Evolutionary conservation across 345 rosid genomes (phyloP).

Genomic region (Turritis glabra): DNA sequence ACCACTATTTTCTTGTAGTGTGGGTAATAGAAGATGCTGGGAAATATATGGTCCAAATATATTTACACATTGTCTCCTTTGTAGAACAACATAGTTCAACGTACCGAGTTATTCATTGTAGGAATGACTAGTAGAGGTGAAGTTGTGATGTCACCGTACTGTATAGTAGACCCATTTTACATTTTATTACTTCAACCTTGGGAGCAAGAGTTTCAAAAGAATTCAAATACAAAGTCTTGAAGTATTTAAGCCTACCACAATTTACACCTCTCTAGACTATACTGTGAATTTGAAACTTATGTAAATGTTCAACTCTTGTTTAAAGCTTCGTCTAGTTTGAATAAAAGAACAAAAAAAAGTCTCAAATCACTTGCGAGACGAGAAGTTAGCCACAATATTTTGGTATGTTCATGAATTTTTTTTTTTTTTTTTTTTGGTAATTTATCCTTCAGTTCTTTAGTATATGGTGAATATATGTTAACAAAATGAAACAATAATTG

Average conservation of each 20-base stretch:
- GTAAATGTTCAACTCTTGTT: not conserved
- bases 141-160: not conserved
- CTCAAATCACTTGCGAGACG: no score
- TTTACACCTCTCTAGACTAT: conserved; percentile 5
- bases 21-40: no score
- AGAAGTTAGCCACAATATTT: no score
- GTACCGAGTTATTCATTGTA: not conserved
- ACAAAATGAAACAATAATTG: not conserved
- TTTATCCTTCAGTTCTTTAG: not conserved
- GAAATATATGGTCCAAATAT: no score
- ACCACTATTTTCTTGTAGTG: not conserved
- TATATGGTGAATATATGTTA: no score
- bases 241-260: not conserved
- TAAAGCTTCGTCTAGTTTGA: not conserved
- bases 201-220: not conserved
- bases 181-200: not conserved
- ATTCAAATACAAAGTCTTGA: not conserved
- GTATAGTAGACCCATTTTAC: not conserved
- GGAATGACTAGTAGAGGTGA: not conserved
- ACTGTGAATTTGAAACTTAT: not conserved
- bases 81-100: no score
- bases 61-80: no score
- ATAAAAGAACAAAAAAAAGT: no score
- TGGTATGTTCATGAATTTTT: no score
- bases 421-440: no score